These are phyloP conservation scores for Silene noctiflora DNA, from an alignment of 179 eudicot species.

Conservation along the genomic window DNA sequence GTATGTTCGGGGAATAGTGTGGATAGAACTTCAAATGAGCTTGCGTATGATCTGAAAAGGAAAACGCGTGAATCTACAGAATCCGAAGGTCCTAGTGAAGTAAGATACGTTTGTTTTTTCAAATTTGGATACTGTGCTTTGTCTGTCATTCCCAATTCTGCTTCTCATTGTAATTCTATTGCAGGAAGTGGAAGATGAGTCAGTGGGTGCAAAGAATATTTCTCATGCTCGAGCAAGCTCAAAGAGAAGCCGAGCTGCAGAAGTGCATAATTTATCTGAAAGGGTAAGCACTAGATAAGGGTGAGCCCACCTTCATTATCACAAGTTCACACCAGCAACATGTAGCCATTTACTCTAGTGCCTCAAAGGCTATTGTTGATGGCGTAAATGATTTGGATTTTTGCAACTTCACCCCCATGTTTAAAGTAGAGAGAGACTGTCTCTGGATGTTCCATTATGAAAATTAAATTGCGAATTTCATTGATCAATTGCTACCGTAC, in stretches of 20 bases:
- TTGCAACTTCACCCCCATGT: too few relatives aligned
- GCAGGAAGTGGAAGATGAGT: constrained; percentile 90
- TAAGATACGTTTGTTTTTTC: constrained; percentile 30
- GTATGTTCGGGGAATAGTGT: constrained; percentile 80
- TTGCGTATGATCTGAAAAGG: constrained; percentile 51
- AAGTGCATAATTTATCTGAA: constrained; percentile 96
- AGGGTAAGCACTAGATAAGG: constrained; percentile 76
- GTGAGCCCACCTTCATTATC: constrained; percentile 39
- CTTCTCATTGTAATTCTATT: constrained; percentile 9
- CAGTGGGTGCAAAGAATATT: constrained; percentile 49
- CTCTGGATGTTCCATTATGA: too few relatives aligned
- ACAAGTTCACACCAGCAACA: too few relatives aligned
- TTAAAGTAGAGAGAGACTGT: too few relatives aligned
- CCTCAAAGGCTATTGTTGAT: too few relatives aligned
- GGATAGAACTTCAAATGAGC: constrained; percentile 65
- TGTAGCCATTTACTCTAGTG: too few relatives aligned
- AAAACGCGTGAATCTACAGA: constrained; percentile 62
- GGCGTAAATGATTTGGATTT: too few relatives aligned
- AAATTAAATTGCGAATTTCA: too few relatives aligned
- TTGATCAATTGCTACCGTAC: too few relatives aligned
- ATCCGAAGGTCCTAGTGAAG: constrained; percentile 76
- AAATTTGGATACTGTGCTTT: not conserved
- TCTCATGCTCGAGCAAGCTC: constrained; percentile 51
- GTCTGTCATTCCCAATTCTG: not conserved
- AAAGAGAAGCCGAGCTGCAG: constrained; percentile 97